These are phyloP conservation scores for Neofusicoccum sp. DNA, from an alignment of 2,329 filamentous ascomycete genomes.

Conservation along the genomic window DNA sequence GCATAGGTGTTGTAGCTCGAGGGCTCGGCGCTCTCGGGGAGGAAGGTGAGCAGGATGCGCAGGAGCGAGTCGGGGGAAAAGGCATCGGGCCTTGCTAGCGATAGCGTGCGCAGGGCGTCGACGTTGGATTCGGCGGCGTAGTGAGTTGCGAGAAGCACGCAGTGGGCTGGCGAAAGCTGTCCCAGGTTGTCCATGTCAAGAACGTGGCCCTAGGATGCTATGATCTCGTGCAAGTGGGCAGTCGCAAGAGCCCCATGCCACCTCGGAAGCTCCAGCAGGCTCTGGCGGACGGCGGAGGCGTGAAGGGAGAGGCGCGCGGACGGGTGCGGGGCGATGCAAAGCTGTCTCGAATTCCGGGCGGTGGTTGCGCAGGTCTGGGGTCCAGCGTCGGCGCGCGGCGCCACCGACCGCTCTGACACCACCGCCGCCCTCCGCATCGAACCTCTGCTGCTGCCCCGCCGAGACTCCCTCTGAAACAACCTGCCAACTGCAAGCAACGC, in stretches of 20 bases:
- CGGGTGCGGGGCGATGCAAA: not conserved
- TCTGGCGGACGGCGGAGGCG: not conserved
- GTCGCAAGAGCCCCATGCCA: not conserved
- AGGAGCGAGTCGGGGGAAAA: conserved; percentile 68
- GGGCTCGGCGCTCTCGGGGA: conserved; percentile 72
- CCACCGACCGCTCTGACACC: not conserved
- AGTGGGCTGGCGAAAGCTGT: conserved; percentile 64
- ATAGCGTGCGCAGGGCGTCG: conserved; percentile 62
- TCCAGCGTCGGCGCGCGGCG: not conserved
- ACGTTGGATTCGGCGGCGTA: conserved; percentile 69
- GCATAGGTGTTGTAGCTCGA: conserved; percentile 65
- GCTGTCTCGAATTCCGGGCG: not conserved
- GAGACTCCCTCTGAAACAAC: too few relatives aligned
- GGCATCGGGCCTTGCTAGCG: conserved; percentile 58
- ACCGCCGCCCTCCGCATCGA: not conserved
- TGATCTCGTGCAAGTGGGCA: not conserved
- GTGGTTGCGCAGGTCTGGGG: not conserved
- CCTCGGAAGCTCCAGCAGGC: not conserved
- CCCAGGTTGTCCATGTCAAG: conserved; percentile 4
- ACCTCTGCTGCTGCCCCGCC: too few relatives aligned
- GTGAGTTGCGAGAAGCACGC: conserved; percentile 72
- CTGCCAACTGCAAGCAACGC: too few relatives aligned
- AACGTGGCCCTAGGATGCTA: conserved; percentile 7
- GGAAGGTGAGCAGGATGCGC: conserved; percentile 73
- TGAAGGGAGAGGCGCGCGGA: not conserved